Evolutionary conservation across 257 asterid species (phyloP).

Genomic region (Dorcoceras hygrometricum): DNA sequence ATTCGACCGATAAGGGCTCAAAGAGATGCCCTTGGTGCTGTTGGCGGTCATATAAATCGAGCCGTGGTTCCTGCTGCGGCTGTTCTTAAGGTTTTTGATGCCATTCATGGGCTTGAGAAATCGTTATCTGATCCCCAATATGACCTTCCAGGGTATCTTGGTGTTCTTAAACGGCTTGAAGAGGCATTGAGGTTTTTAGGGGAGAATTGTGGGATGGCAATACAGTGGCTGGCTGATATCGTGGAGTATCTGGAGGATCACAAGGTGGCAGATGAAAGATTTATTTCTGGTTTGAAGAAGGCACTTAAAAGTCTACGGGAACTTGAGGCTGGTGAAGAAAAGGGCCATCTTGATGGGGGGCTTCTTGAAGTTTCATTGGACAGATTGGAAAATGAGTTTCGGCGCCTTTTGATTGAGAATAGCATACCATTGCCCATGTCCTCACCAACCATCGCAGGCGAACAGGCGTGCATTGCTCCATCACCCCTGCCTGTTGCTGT

Average conservation of each 20-base stretch:
- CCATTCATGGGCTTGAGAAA: constrained; percentile 83
- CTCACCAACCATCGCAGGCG: constrained; percentile 43
- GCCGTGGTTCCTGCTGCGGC: constrained; percentile 94
- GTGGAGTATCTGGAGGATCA: constrained; percentile 85
- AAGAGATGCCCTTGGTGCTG: constrained; percentile 55
- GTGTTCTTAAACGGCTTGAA: constrained; percentile 72
- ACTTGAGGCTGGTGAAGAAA: constrained; percentile 57
- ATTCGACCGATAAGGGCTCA: constrained; percentile 73
- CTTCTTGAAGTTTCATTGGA: constrained; percentile 63
- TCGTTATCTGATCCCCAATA: constrained; percentile 69
- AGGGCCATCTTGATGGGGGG: constrained; percentile 75
- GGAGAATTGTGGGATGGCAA: constrained; percentile 77
- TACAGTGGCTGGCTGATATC: constrained; percentile 87
- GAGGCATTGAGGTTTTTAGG: constrained; percentile 76
- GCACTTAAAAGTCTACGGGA: constrained; percentile 46
- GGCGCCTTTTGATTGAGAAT: constrained; percentile 51
- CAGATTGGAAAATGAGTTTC: constrained; percentile 68
- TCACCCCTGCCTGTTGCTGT: constrained; percentile 72
- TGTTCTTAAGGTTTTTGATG: constrained; percentile 91
- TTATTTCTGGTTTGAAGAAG: constrained; percentile 56
- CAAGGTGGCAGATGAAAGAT: constrained; percentile 65
- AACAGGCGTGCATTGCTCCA: constrained; percentile 62
- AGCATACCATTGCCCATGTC: constrained; percentile 72
- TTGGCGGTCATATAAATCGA: constrained; percentile 78
- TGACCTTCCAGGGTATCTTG: constrained; percentile 63